phyloP scores from a whole-genome alignment of 345 rosid species.

The Salix dunnii region DNA sequence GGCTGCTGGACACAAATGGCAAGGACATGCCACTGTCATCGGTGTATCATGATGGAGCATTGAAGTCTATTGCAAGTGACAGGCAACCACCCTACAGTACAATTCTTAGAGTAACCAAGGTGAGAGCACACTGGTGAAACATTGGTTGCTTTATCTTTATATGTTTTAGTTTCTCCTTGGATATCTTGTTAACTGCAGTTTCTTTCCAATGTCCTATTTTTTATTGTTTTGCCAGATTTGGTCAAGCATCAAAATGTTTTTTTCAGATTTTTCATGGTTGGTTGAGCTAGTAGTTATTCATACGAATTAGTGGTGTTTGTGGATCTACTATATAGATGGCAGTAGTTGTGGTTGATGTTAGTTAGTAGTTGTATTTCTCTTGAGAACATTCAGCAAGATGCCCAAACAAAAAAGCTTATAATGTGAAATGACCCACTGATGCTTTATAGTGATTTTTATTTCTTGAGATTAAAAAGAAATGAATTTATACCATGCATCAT shows the following conservation, averaged over 20 bases:
- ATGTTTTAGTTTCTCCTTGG: background rate
- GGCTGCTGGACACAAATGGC: constrained; percentile 75
- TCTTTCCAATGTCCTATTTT: background rate
- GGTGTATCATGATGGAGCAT: constrained; percentile 58
- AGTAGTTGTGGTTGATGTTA: background rate
- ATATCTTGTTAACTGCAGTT: background rate
- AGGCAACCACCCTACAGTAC: constrained; percentile 48
- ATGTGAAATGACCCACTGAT: background rate
- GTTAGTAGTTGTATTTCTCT: no score
- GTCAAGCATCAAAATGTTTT: background rate
- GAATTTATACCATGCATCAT: background rate
- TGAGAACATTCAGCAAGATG: background rate
- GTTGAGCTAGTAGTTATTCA: background rate
- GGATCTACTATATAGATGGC: background rate
- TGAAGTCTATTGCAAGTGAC: constrained; percentile 45
- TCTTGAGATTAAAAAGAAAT: background rate
- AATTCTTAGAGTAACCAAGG: constrained; percentile 85
- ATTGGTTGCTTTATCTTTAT: background rate
- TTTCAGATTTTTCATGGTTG: background rate
- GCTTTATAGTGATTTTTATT: background rate
- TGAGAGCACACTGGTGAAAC: constrained; percentile 20
- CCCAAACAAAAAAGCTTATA: background rate
- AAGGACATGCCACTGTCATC: constrained; percentile 75
- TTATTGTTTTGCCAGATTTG: background rate
- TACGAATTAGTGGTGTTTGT: background rate